These are phyloP conservation scores for Dimargaris cristalligena DNA, from an alignment of 192 early-diverging fungal genomes.

Conservation along the genomic window DNA sequence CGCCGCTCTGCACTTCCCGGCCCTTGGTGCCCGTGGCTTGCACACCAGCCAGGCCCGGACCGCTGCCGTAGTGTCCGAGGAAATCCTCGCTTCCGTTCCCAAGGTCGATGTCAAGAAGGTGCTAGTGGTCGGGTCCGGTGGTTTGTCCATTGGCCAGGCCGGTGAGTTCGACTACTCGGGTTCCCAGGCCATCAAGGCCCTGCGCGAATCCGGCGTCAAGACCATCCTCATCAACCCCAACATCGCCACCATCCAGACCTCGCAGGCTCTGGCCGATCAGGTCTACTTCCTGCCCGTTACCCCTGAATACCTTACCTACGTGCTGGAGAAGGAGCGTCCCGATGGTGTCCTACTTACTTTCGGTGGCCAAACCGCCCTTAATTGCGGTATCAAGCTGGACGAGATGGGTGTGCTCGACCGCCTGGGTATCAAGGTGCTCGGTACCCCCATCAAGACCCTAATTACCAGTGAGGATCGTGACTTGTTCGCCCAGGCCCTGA, in stretches of 20 bases:
- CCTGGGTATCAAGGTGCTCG: slow-evolving; percentile 77
- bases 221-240: slow-evolving; percentile 98
- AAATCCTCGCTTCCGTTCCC: slow-evolving; percentile 24
- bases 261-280: slow-evolving; percentile 74
- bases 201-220: slow-evolving; percentile 76
- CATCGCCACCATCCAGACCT: slow-evolving; percentile 98
- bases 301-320: slow-evolving; percentile 76
- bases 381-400: slow-evolving; percentile 83
- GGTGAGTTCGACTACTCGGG: slow-evolving; percentile 99
- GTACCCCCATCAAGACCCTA: slow-evolving; percentile 85
- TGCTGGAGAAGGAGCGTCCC: slow-evolving; percentile 84
- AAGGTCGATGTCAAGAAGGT: slow-evolving; percentile 64
- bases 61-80: slow-evolving; percentile 21
- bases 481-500: slow-evolving; percentile 82
- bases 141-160: slow-evolving; percentile 90
- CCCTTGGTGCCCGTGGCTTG: neutral
- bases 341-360: slow-evolving; percentile 93
- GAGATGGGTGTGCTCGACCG: slow-evolving; percentile 64
- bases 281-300: slow-evolving; percentile 95
- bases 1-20: neutral
- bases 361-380: slow-evolving; percentile 92
- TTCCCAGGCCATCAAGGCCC: slow-evolving; percentile 94
- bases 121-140: slow-evolving; percentile 87
- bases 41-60: slow-evolving; percentile 6
- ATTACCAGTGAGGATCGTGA: slow-evolving; percentile 89